These are phyloP conservation scores for Termitomyces sp. DNA, from an alignment of 768 basidiomycete genomes.

Conservation along the genomic window DNA sequence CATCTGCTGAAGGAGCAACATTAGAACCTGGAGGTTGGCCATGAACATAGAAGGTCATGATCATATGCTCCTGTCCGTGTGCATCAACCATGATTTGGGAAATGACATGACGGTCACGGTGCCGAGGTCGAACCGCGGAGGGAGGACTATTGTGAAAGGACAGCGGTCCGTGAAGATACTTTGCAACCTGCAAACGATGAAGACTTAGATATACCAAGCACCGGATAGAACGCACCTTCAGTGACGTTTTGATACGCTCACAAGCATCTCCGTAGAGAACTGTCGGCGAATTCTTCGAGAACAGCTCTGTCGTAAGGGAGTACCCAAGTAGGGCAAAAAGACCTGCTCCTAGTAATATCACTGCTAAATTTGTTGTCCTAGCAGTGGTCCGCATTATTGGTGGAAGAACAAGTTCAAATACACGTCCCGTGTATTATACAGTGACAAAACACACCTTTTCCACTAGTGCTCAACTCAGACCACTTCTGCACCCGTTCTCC, in stretches of 20 bases:
- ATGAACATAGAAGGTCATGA: slow-evolving; percentile 80
- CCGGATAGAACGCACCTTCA: slow-evolving; percentile 33
- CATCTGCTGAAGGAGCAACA: slow-evolving; percentile 26
- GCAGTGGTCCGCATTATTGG: slow-evolving; percentile 48
- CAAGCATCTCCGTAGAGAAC: slow-evolving; percentile 68
- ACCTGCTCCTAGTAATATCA: slow-evolving; percentile 75
- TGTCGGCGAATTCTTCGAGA: slow-evolving; percentile 86
- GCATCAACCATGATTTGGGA: slow-evolving; percentile 75
- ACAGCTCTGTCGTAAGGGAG: slow-evolving; percentile 77
- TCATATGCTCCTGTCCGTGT: slow-evolving; percentile 76
- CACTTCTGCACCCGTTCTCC: slow-evolving; percentile 66
- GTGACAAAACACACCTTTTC: slow-evolving; percentile 56
- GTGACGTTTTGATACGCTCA: slow-evolving; percentile 46
- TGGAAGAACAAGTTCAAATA: neutral
- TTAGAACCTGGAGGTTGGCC: slow-evolving; percentile 44
- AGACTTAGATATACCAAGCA: neutral
- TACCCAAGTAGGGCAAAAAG: slow-evolving; percentile 74
- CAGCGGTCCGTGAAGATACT: slow-evolving; percentile 64
- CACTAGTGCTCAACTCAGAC: slow-evolving; percentile 72
- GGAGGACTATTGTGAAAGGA: slow-evolving; percentile 83
- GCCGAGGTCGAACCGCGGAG: slow-evolving; percentile 69
- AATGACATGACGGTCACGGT: slow-evolving; percentile 77
- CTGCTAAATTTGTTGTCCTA: slow-evolving; percentile 47
- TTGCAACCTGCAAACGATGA: slow-evolving; percentile 48
- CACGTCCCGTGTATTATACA: neutral